phyloP scores from a whole-genome alignment of 805 yeast genomes.

The Yarrowia yakushimensis region DNA sequence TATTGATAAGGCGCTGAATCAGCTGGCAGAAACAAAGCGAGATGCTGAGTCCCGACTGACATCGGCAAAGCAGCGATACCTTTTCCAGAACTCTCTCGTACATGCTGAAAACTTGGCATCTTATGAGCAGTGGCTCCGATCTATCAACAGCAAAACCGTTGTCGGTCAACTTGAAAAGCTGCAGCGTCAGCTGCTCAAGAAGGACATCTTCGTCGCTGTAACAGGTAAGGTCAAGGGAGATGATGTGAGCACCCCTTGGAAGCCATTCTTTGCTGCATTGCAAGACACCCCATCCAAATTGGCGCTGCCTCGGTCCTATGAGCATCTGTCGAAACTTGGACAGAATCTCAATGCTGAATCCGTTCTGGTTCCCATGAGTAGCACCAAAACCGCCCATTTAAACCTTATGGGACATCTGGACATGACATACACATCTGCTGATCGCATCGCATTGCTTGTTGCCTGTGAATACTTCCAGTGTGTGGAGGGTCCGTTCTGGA shows the following conservation, averaged over 20 bases:
- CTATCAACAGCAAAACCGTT: constrained; percentile 48
- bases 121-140: constrained; percentile 51
- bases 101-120: constrained; percentile 1
- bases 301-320: constrained; percentile 43
- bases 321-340: constrained; percentile 58
- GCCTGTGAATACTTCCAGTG: constrained; percentile 75
- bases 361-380: constrained; percentile 66
- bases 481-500: constrained; percentile 96
- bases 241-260: constrained; percentile 26
- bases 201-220: constrained; percentile 64
- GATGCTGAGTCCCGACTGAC: constrained; percentile 61
- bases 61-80: constrained; percentile 54
- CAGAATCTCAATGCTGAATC: constrained; percentile 51
- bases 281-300: not conserved
- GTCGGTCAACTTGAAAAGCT: constrained; percentile 50
- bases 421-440: constrained; percentile 50
- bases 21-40: constrained; percentile 61
- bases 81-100: constrained; percentile 46
- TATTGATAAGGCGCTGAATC: constrained; percentile 56
- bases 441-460: constrained; percentile 64
- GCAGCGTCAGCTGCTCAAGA: constrained; percentile 51
- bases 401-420: constrained; percentile 60
- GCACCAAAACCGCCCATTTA: constrained; percentile 77
- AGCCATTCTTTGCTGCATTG: not conserved
- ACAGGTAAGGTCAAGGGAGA: constrained; percentile 57